Percentiles rank a stretch among this genome's conserved stretches.
These are phyloP conservation scores for Leishmania braziliensis DNA, from an alignment of 208 protist genomes.

Conservation along the genomic window DNA sequence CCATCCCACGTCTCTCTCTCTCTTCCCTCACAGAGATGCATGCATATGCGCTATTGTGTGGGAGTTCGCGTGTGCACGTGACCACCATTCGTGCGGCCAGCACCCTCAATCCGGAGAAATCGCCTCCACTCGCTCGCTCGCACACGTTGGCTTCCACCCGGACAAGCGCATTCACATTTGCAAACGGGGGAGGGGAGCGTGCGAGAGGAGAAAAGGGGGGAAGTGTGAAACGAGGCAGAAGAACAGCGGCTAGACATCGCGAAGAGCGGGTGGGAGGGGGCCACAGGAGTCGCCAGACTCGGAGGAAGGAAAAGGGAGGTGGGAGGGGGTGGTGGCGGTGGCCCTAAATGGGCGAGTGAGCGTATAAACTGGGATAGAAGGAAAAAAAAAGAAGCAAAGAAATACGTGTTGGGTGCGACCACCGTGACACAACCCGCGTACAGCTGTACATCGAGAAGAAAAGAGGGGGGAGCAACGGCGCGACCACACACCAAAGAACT, in stretches of 20 bases:
- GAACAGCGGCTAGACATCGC: not conserved
- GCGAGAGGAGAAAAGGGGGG: not conserved
- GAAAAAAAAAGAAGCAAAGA: not conserved
- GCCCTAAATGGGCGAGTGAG: not conserved
- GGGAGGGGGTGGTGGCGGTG: not conserved
- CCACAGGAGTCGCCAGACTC: not conserved
- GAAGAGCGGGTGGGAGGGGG: not conserved
- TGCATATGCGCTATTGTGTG: not conserved
- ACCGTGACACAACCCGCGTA: not conserved
- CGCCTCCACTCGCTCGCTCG: not conserved
- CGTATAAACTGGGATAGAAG: not conserved
- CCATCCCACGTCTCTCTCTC: not conserved
- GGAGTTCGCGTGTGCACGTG: not conserved
- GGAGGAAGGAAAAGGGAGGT: not conserved
- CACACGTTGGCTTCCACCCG: not conserved
- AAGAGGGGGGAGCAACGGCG: not conserved
- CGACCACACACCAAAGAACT: not conserved
- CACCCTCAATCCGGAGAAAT: not conserved
- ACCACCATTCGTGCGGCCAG: not conserved
- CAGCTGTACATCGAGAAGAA: slow-evolving; percentile 1
- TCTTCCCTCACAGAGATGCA: not conserved
- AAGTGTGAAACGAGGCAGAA: not conserved
- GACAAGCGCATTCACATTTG: not conserved
- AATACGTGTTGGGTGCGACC: not conserved
- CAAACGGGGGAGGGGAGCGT: not conserved